Conservation (phyloP, 2,329 filamentous ascomycete species). For the Fusarium odoratissimum region DNA sequence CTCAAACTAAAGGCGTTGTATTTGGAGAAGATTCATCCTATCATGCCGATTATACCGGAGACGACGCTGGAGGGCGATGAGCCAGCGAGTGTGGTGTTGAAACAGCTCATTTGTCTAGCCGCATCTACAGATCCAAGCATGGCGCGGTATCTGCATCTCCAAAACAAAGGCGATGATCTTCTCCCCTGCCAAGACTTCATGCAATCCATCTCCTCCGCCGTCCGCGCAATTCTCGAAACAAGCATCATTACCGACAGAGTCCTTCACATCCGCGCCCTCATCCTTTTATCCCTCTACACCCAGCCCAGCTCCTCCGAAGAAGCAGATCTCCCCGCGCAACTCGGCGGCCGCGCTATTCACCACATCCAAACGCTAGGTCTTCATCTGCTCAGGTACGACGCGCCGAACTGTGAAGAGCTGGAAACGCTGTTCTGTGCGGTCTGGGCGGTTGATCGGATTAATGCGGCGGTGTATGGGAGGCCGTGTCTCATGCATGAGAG, state of each 20-base stretch:
- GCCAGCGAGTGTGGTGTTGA: constrained; percentile 57
- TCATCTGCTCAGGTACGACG: constrained; percentile 60
- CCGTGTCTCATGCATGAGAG: constrained; percentile 70
- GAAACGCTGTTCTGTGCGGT: constrained; percentile 67
- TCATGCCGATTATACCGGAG: constrained; percentile 64
- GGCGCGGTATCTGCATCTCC: constrained; percentile 57
- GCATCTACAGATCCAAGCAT: constrained; percentile 63
- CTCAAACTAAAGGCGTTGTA: constrained; percentile 59
- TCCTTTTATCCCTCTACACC: constrained; percentile 68
- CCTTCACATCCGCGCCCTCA: constrained; percentile 64
- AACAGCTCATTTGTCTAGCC: constrained; percentile 67
- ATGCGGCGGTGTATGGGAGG: constrained; percentile 69
- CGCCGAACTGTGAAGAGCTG: constrained; percentile 54
- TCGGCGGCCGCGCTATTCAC: constrained; percentile 66
- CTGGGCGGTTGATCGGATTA: constrained; percentile 71
- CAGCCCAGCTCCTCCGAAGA: constrained; percentile 66
- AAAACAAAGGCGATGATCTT: constrained; percentile 52
- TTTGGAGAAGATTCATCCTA: constrained; percentile 64
- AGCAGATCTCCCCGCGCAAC: constrained; percentile 64
- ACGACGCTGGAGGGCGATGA: constrained; percentile 48
- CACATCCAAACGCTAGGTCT: constrained; percentile 67
- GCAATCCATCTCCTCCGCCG: constrained; percentile 59
- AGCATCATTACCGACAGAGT: constrained; percentile 66
- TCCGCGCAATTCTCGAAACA: constrained; percentile 63
- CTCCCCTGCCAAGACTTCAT: constrained; percentile 62